These are phyloP conservation scores for Centella asiatica DNA, from an alignment of 129 eudicot species.

Conservation along the genomic window DNA sequence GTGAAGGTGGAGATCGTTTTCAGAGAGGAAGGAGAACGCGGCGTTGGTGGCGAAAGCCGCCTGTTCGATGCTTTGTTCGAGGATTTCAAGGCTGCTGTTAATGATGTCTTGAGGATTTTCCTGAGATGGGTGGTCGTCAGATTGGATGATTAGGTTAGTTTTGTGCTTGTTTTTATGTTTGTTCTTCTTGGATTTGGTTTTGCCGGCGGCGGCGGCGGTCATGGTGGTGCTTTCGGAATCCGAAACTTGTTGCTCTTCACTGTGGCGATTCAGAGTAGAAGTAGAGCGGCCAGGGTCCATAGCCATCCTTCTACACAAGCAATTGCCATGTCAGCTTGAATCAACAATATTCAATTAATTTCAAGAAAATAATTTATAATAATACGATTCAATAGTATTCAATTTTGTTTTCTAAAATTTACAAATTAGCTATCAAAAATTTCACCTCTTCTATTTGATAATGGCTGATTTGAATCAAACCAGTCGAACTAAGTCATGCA, in stretches of 20 bases:
- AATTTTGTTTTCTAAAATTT: too few species aligned
- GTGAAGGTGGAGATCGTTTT: conserved; percentile 55
- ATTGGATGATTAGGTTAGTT: conserved; percentile 1
- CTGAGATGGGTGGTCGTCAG: neutral
- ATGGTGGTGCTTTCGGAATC: conserved; percentile 9
- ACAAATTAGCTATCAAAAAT: too few species aligned
- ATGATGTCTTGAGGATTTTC: conserved; percentile 11
- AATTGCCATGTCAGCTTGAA: conserved; percentile 16
- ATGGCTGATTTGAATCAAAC: too few species aligned
- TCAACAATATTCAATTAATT: neutral
- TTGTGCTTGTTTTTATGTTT: neutral
- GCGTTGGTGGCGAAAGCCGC: conserved; percentile 57
- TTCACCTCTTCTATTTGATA: too few species aligned
- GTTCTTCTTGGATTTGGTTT: conserved; percentile 4
- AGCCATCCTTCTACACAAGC: conserved; percentile 1
- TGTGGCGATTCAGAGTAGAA: neutral
- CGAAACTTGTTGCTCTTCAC: neutral
- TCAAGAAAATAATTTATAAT: too few species aligned
- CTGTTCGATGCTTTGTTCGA: conserved; percentile 26
- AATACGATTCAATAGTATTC: too few species aligned
- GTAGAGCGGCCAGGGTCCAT: conserved; percentile 6
- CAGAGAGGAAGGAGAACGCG: conserved; percentile 57
- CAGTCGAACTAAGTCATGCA: too few species aligned
- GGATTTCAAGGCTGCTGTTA: conserved; percentile 23
- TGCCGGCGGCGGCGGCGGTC: conserved; percentile 8